Conservation (phyloP, 1,284 basidiomycete species). For the Papiliotrema nemorosa region DNA sequence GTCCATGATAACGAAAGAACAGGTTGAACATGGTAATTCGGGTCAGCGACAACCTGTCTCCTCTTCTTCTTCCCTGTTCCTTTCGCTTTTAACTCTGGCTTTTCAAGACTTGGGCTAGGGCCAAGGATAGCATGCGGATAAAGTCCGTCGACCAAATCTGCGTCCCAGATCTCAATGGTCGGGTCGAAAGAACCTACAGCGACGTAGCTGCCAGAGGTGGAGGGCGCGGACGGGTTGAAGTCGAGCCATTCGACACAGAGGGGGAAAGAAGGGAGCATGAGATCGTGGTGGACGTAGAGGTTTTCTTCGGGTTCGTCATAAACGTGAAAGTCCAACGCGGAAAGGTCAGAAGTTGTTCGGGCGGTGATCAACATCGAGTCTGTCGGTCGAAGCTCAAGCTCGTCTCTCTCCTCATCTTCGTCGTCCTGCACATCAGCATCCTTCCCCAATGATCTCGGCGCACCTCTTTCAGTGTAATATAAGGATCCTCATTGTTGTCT, state of each 20-base stretch:
- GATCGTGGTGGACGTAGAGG: constrained; percentile 94
- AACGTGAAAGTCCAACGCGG: constrained; percentile 91
- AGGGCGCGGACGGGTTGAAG: constrained; percentile 55
- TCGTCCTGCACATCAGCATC: constrained; percentile 55
- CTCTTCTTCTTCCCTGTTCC: constrained; percentile 93
- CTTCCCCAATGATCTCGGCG: constrained; percentile 19
- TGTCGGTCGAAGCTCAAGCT: constrained; percentile 81
- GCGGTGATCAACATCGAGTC: constrained; percentile 92
- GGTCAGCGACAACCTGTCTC: constrained; percentile 72
- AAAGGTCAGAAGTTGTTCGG: constrained; percentile 96
- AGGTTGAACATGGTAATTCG: constrained; percentile 85
- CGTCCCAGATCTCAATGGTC: constrained; percentile 97
- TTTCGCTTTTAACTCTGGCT: constrained; percentile 69
- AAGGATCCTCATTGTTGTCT: constrained; percentile 92
- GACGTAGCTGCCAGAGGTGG: constrained; percentile 72
- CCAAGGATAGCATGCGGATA: constrained; percentile 92
- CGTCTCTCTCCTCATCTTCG: constrained; percentile 79
- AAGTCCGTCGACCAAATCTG: constrained; percentile 89
- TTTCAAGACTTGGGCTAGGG: constrained; percentile 61
- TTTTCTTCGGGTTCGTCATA: constrained; percentile 91
- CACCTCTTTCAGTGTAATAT: constrained; percentile 92
- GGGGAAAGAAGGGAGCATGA: constrained; percentile 96
- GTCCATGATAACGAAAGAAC: constrained; percentile 94
- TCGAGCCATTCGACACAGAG: constrained; percentile 99
- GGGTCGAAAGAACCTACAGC: constrained; percentile 97